phyloP scores from a whole-genome alignment of 495 filamentous ascomycete species.

The Aspergillus saccharolyticus region DNA sequence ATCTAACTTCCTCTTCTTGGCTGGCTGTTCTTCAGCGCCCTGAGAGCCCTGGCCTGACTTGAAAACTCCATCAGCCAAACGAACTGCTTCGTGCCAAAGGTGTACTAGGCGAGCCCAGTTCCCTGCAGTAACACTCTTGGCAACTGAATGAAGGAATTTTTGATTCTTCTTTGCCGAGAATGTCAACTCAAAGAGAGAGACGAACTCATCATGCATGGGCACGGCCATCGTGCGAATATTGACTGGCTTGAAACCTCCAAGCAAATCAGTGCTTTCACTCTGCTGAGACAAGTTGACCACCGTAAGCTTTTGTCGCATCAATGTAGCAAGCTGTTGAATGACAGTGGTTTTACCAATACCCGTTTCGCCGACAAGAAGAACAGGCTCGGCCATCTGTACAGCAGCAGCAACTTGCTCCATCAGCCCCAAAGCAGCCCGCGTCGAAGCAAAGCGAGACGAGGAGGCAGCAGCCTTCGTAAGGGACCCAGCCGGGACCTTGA shows the following conservation, averaged over 20 bases:
- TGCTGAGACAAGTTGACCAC: slow-evolving; percentile 96
- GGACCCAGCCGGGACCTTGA: slow-evolving; percentile 37
- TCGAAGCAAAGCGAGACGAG: slow-evolving; percentile 41
- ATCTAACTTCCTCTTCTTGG: slow-evolving; percentile 79
- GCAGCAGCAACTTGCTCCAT: slow-evolving; percentile 84
- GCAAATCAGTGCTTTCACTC: slow-evolving; percentile 86
- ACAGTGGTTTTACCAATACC: slow-evolving; percentile 97
- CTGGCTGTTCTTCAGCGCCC: slow-evolving; percentile 54
- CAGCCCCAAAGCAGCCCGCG: slow-evolving; percentile 37
- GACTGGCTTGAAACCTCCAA: slow-evolving; percentile 95
- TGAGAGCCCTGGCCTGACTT: slow-evolving; percentile 30
- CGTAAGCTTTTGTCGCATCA: slow-evolving; percentile 74
- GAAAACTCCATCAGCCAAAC: slow-evolving; percentile 73
- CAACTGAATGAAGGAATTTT: slow-evolving; percentile 72
- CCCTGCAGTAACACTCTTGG: slow-evolving; percentile 70
- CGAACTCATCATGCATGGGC: slow-evolving; percentile 90
- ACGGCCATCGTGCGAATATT: slow-evolving; percentile 82
- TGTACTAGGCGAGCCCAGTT: slow-evolving; percentile 80
- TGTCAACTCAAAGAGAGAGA: slow-evolving; percentile 76
- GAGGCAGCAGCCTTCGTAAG: slow-evolving; percentile 29
- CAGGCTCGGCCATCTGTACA: slow-evolving; percentile 76
- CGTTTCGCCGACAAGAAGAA: slow-evolving; percentile 93
- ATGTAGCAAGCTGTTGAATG: slow-evolving; percentile 83
- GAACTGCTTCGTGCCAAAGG: slow-evolving; percentile 83
- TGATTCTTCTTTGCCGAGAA: slow-evolving; percentile 84